phyloP scores from a whole-genome alignment of 2,329 filamentous ascomycete genomes.

The Aspergillus oerlinghausenensis region DNA sequence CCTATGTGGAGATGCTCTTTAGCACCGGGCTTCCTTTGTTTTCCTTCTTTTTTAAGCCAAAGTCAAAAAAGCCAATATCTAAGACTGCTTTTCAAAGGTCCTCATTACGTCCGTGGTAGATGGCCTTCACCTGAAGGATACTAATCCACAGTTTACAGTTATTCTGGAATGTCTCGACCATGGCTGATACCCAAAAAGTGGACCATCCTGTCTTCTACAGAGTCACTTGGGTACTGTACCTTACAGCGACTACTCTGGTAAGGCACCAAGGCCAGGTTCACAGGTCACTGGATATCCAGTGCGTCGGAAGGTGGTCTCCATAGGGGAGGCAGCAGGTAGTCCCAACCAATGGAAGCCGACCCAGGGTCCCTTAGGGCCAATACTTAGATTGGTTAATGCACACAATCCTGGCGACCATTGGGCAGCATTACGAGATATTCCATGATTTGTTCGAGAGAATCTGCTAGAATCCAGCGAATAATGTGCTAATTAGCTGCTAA shows the following conservation, averaged over 20 bases:
- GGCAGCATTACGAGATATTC: not conserved
- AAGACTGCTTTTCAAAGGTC: too few relatives aligned
- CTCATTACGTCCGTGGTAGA: not conserved
- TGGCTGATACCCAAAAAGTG: not conserved
- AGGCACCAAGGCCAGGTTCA: not conserved
- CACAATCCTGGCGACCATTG: not conserved
- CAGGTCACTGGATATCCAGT: not conserved
- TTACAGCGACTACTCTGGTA: not conserved
- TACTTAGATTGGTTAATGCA: not conserved
- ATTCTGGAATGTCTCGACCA: not conserved
- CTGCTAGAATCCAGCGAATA: not conserved
- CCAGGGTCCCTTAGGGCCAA: not conserved
- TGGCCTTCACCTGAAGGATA: too few relatives aligned
- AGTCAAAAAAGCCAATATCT: not conserved
- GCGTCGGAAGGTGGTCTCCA: not conserved
- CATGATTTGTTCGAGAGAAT: not conserved
- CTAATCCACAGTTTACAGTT: not conserved
- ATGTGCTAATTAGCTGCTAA: not conserved
- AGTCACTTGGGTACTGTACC: not conserved
- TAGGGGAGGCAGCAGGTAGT: too few relatives aligned
- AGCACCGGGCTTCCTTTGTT: not conserved
- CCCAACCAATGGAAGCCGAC: too few relatives aligned
- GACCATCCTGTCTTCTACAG: too few relatives aligned
- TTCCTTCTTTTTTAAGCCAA: not conserved
- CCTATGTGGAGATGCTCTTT: not conserved